These are phyloP conservation scores for Hyphopichia homilentoma DNA, from an alignment of 805 yeast genomes.

Conservation along the genomic window DNA sequence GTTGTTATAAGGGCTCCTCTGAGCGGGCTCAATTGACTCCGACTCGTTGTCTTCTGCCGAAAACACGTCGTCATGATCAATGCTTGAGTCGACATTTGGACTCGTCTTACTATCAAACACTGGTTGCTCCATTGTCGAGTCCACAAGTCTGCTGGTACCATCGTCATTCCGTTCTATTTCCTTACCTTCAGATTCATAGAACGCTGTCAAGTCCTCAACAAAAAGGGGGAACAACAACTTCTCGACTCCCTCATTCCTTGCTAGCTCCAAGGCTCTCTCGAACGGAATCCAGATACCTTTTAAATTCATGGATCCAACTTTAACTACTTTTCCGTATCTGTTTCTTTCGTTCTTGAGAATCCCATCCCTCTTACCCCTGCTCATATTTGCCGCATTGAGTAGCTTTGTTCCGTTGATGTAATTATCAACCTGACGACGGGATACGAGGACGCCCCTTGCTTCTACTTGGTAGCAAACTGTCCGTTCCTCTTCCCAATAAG, in stretches of 20 bases:
- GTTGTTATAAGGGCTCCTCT: too few relatives aligned
- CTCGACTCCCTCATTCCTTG: slow-evolving; percentile 38
- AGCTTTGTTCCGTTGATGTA: slow-evolving; percentile 37
- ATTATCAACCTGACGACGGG: slow-evolving; percentile 32
- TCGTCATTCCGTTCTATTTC: too few relatives aligned
- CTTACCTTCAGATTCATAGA: too few relatives aligned
- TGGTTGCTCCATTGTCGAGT: too few relatives aligned
- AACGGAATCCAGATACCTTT: slow-evolving; percentile 43
- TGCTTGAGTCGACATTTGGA: too few relatives aligned
- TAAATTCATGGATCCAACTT: slow-evolving; percentile 36
- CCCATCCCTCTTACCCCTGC: slow-evolving; percentile 39
- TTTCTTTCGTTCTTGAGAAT: slow-evolving; percentile 32
- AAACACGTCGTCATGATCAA: too few relatives aligned
- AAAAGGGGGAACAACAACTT: slow-evolving; percentile 30
- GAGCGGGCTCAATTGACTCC: too few relatives aligned
- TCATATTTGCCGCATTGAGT: slow-evolving; percentile 36
- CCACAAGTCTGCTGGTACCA: too few relatives aligned
- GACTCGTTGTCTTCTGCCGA: too few relatives aligned
- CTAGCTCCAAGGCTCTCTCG: slow-evolving; percentile 36
- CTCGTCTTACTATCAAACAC: too few relatives aligned
- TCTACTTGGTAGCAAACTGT: slow-evolving; percentile 37
- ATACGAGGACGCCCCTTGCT: slow-evolving; percentile 28
- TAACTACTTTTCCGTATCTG: slow-evolving; percentile 21
- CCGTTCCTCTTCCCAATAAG: slow-evolving; percentile 34
- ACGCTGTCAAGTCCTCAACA: slow-evolving; percentile 25